Percentiles rank a stretch among this genome's conserved stretches.
Evolutionary conservation across 2,329 filamentous ascomycete genomes (phyloP).

Genomic region (Microcera coccophila): DNA sequence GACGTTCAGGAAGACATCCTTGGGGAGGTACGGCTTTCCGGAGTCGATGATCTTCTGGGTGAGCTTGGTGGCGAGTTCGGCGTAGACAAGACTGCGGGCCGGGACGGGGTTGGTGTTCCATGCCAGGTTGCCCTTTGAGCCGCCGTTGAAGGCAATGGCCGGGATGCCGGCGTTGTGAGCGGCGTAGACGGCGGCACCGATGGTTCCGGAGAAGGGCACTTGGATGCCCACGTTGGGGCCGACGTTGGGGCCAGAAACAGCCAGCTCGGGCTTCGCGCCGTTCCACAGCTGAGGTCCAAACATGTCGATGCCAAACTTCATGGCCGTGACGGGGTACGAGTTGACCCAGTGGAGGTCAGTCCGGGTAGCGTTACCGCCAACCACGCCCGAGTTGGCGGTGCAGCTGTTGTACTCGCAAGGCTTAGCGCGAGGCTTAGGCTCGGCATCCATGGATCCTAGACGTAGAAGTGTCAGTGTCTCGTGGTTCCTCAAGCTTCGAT

Average conservation of each 20-base stretch:
- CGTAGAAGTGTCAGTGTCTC: conserved; percentile 3
- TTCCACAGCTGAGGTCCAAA: conserved; percentile 52
- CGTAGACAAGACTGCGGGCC: conserved; percentile 56
- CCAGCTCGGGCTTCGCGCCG: conserved; percentile 54
- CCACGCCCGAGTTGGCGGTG: conserved; percentile 50
- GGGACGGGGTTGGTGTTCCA: conserved; percentile 54
- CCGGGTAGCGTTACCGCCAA: conserved; percentile 48
- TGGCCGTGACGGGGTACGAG: conserved; percentile 62
- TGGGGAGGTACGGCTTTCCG: conserved; percentile 60
- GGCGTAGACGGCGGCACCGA: conserved; percentile 61
- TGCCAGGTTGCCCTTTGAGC: conserved; percentile 44
- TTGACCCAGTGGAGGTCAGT: conserved; percentile 66
- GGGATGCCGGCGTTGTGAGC: conserved; percentile 53
- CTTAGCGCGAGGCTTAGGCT: conserved; percentile 44
- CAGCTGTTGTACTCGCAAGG: conserved; percentile 63
- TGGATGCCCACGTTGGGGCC: conserved; percentile 54
- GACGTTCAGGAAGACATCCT: conserved; percentile 61
- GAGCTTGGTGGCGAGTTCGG: conserved; percentile 56
- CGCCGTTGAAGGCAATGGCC: conserved; percentile 64
- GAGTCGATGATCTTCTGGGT: conserved; percentile 52
- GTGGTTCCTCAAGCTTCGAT: neutral
- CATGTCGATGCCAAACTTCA: conserved; percentile 58
- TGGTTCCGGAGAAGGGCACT: conserved; percentile 61
- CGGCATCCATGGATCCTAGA: conserved; percentile 47
- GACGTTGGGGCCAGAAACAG: conserved; percentile 62